phyloP scores from a whole-genome alignment of 1,284 basidiomycete genomes.

The Boletus sp. region DNA sequence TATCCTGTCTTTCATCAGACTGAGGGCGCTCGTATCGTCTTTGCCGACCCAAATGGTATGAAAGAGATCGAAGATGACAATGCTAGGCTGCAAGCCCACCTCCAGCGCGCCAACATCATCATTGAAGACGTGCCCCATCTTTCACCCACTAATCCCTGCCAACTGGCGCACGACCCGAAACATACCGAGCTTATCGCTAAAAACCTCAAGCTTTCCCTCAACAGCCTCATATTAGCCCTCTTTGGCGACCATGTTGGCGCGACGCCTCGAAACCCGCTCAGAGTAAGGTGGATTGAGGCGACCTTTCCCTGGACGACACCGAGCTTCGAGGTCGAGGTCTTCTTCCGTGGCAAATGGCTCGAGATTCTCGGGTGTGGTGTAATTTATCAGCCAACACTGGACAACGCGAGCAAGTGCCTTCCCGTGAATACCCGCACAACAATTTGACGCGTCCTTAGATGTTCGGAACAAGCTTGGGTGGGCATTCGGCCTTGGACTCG shows the following conservation, averaged over 20 bases:
- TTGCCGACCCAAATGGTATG: constrained; percentile 48
- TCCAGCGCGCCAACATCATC: constrained; percentile 69
- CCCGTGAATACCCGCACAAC: neutral
- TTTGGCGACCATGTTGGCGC: constrained; percentile 62
- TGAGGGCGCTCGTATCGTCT: constrained; percentile 88
- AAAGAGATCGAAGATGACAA: constrained; percentile 65
- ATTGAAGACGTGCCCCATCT: constrained; percentile 85
- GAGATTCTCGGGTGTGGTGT: constrained; percentile 96
- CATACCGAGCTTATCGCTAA: constrained; percentile 71
- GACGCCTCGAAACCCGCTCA: constrained; percentile 61
- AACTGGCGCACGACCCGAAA: constrained; percentile 69
- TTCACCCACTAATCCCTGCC: constrained; percentile 76
- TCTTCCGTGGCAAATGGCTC: constrained; percentile 95
- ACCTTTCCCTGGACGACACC: constrained; percentile 98
- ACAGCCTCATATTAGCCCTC: constrained; percentile 80
- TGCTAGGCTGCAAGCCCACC: constrained; percentile 52
- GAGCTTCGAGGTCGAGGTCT: constrained; percentile 96
- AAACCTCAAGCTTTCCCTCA: constrained; percentile 91
- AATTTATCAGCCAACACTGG: constrained; percentile 83
- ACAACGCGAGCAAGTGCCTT: constrained; percentile 70
- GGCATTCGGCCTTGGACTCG: constrained; percentile 97
- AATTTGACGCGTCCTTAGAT: constrained; percentile 42
- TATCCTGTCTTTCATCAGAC: constrained; percentile 99
- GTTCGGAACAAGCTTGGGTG: constrained; percentile 86
- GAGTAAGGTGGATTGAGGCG: constrained; percentile 95